Base-by-base conservation (phyloP, 2,329 filamentous ascomycete species). In the Beauveria rudraprayagi region DNA sequence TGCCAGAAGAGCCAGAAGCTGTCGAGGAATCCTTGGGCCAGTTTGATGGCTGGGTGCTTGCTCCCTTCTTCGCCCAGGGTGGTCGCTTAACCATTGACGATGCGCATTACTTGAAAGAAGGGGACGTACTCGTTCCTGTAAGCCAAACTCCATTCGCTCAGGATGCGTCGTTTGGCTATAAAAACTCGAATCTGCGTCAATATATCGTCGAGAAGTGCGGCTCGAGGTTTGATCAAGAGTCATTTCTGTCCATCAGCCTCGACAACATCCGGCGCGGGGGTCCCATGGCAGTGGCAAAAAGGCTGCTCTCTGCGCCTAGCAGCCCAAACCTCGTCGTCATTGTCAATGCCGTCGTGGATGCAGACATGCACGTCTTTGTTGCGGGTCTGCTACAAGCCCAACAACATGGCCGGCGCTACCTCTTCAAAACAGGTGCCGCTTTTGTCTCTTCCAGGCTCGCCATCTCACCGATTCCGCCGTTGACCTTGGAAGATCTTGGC, bases 11-110 rank as follows among this genome's bases (percentile, higher is more conserved):
- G 68, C 74, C 77, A 1, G 79, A 83, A 61, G 79, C 78, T 2
- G 78, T 76, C 1, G 77, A 82, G 63, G 72, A 73, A 3, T 76
- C 78, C 3, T 71, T 83, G 5, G 80, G 81, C 0, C 66, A 70
- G 5, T 74, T 75, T 9, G 80, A 83, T 64, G 79, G 76, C 0
- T 81, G 80, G 75, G 71, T 85, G 3, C 70, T 85, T 1, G 78
- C 80, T 0, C 82, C 82, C 0, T 84, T 84, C 67, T 85, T 85
- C 69, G 72, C 77, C 26, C 81, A 85, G 67, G 82, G 82, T 14
- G 81, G 82, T 0, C 70, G 82, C 3, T 78, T 78, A 52, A 84
- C 82, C 0, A 80, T 84, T 37, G 66, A 79, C 30, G 77, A 84
- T 66, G 75, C 83, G 3, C 82, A 84, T 66, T 84, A 85, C 63